Evolutionary conservation across 2,329 filamentous ascomycete genomes (phyloP).

Genomic region (Penicillium sp.): DNA sequence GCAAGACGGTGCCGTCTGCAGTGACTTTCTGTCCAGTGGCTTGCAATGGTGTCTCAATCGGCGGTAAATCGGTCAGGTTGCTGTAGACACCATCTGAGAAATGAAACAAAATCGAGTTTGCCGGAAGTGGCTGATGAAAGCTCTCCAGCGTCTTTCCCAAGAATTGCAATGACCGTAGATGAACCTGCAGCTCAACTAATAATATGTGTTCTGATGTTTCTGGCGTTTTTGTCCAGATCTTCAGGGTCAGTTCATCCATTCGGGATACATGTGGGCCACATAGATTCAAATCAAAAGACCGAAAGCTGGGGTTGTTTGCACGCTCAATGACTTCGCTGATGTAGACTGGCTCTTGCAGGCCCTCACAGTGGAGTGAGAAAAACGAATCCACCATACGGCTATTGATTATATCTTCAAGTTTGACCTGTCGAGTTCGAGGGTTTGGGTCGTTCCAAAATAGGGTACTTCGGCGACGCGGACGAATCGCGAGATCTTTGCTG

Average conservation of each 20-base stretch:
- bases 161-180: slow-evolving; percentile 74
- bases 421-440: slow-evolving; percentile 67
- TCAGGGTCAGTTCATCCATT: slow-evolving; percentile 65
- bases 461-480: slow-evolving; percentile 57
- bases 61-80: slow-evolving; percentile 66
- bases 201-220: slow-evolving; percentile 59
- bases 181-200: slow-evolving; percentile 71
- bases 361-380: slow-evolving; percentile 76
- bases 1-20: slow-evolving; percentile 53
- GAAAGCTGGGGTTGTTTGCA: slow-evolving; percentile 90
- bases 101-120: slow-evolving; percentile 83
- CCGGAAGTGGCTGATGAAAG: slow-evolving; percentile 72
- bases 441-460: slow-evolving; percentile 64
- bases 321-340: slow-evolving; percentile 79
- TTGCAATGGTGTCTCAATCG: slow-evolving; percentile 34
- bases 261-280: slow-evolving; percentile 67
- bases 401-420: slow-evolving; percentile 71
- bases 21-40: slow-evolving; percentile 20
- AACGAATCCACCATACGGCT: slow-evolving; percentile 81
- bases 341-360: slow-evolving; percentile 74
- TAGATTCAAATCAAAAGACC: slow-evolving; percentile 73
- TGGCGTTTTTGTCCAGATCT: slow-evolving; percentile 70
- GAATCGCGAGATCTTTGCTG: slow-evolving; percentile 22
- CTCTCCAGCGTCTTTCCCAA: slow-evolving; percentile 66
- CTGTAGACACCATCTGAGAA: slow-evolving; percentile 86